These are phyloP conservation scores for Stevia rebaudiana DNA, from an alignment of 140 eudicot species.

Conservation along the genomic window DNA sequence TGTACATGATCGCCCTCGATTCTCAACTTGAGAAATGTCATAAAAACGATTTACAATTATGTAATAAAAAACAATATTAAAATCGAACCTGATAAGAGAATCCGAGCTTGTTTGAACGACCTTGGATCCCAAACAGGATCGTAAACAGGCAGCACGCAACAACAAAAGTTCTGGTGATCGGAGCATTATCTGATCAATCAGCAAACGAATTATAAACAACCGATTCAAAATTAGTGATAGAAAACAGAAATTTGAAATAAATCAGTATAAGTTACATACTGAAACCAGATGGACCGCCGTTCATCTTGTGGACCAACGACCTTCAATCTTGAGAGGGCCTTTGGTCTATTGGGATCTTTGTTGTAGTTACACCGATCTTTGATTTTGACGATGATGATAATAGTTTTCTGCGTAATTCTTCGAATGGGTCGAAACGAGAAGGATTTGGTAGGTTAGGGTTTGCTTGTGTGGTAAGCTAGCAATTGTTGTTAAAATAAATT, in stretches of 20 bases:
- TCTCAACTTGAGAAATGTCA: neutral
- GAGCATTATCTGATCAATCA: slow-evolving; percentile 55
- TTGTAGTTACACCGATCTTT: slow-evolving; percentile 9
- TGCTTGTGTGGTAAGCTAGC: slow-evolving; percentile 21
- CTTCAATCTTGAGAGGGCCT: slow-evolving; percentile 15
- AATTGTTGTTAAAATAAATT: neutral
- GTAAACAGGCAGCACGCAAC: slow-evolving; percentile 61
- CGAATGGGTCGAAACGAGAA: slow-evolving; percentile 6
- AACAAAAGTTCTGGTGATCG: slow-evolving; percentile 65
- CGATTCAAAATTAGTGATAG: neutral
- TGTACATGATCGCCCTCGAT: neutral
- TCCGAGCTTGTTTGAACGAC: slow-evolving; percentile 59
- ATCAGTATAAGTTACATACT: slow-evolving; percentile 38
- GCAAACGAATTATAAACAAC: neutral
- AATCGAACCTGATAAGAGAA: slow-evolving; percentile 61
- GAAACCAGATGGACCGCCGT: slow-evolving; percentile 99
- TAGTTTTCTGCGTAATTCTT: slow-evolving; percentile 1
- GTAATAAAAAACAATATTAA: neutral
- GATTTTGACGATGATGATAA: neutral
- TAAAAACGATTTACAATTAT: neutral
- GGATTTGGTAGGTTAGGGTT: slow-evolving; percentile 30
- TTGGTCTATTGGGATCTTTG: neutral
- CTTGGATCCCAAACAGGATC: slow-evolving; percentile 74
- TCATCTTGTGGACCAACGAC: slow-evolving; percentile 71
- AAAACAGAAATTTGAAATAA: neutral